Percentiles rank a stretch among this genome's conserved stretches.
phyloP scores from a whole-genome alignment of 2,329 filamentous ascomycete genomes.

The Exophiala sp. region DNA sequence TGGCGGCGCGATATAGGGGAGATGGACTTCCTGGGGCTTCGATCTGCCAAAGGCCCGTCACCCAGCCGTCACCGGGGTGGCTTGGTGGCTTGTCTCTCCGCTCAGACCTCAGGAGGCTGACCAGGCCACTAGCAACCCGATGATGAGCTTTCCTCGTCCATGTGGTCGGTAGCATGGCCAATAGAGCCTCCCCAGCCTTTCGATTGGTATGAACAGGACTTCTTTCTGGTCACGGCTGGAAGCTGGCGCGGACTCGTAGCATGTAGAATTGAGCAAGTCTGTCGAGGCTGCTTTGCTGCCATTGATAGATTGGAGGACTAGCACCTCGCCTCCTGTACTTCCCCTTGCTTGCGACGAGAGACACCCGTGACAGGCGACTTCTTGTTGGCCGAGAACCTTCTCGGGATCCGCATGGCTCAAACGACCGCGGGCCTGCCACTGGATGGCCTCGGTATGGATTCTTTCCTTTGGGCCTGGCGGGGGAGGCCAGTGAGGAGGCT shows the following conservation, averaged over 20 bases:
- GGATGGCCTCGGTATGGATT: not conserved
- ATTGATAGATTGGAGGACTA: conserved; percentile 13
- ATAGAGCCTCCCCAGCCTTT: conserved; percentile 9
- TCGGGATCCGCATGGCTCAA: conserved; percentile 9
- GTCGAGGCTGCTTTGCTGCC: conserved; percentile 6
- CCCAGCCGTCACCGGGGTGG: conserved; percentile 1
- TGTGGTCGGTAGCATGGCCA: not conserved
- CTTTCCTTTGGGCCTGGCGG: not conserved
- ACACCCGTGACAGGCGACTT: not conserved
- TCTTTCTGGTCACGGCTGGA: conserved; percentile 6
- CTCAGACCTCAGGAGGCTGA: conserved; percentile 16
- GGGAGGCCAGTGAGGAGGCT: not conserved
- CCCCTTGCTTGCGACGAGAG: not conserved
- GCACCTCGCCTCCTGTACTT: not conserved
- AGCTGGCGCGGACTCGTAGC: not conserved
- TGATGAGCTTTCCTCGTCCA: not conserved
- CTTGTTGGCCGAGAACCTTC: not conserved
- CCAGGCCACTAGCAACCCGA: not conserved
- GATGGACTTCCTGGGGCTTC: not conserved
- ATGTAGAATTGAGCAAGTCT: not conserved
- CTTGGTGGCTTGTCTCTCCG: conserved; percentile 8
- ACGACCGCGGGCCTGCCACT: not conserved
- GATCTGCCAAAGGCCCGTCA: not conserved
- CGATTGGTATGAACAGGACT: not conserved
- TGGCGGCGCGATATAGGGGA: conserved; percentile 16